Conservation (phyloP, 1,284 basidiomycete species). For the Bjerkandera adusta region DNA sequence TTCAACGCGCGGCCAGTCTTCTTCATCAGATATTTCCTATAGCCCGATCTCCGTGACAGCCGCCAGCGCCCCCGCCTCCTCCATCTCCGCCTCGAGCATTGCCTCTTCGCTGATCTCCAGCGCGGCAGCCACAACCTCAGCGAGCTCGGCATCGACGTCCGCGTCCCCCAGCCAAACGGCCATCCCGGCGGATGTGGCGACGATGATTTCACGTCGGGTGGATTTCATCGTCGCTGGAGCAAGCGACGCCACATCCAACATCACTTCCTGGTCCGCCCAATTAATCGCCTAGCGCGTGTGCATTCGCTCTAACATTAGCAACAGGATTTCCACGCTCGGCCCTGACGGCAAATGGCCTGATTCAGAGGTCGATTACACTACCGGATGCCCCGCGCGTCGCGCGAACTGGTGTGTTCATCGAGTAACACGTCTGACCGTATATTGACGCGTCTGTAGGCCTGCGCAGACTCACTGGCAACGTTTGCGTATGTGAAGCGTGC, state of each 20-base stretch:
- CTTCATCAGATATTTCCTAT: too few relatives aligned
- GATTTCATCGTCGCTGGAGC: conserved; percentile 22
- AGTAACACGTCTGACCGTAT: background rate
- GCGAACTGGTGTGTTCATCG: conserved; percentile 50
- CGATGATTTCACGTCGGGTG: conserved; percentile 21
- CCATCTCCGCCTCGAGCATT: background rate
- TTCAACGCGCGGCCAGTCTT: too few relatives aligned
- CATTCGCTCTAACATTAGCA: too few relatives aligned
- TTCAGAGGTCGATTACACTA: conserved; percentile 51
- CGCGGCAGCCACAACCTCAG: background rate
- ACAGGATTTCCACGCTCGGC: conserved; percentile 43
- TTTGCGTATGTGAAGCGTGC: conserved; percentile 40
- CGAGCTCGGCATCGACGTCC: background rate
- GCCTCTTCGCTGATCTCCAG: background rate
- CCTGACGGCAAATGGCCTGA: conserved; percentile 55
- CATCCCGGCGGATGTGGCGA: conserved; percentile 16
- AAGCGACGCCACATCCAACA: conserved; percentile 12
- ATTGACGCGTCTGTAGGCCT: conserved; percentile 31
- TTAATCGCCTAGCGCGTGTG: too few relatives aligned
- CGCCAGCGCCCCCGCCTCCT: too few relatives aligned
- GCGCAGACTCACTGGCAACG: conserved; percentile 60
- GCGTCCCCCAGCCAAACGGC: background rate
- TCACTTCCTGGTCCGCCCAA: conserved; percentile 2
- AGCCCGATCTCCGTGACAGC: too few relatives aligned
- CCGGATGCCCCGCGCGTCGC: conserved; percentile 54